Evolutionary conservation across 1,139 yeast genomes (phyloP).

Genomic region (Yamadazyma conglobata): DNA sequence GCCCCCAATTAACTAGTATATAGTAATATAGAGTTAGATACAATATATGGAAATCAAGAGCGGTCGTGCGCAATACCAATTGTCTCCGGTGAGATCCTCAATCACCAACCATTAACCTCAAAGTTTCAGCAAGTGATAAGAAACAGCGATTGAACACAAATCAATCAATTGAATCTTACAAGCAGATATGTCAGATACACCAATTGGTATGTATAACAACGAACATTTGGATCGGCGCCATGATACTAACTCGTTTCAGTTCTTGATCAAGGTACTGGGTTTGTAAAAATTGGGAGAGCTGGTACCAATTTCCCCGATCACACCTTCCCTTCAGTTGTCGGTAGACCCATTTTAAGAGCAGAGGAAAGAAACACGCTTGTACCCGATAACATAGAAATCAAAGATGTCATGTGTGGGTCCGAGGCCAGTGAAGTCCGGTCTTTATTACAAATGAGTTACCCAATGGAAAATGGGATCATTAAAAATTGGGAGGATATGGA

Average conservation of each 20-base stretch:
- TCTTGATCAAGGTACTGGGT: slow-evolving; percentile 99
- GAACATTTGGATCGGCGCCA: too few species aligned
- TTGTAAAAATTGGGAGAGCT: slow-evolving; percentile 90
- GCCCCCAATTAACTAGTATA: slow-evolving; percentile 7
- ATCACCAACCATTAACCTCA: background rate
- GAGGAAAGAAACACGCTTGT: slow-evolving; percentile 72
- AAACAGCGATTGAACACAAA: slow-evolving; percentile 4
- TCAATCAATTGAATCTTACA: slow-evolving; percentile 2
- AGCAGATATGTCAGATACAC: slow-evolving; percentile 41
- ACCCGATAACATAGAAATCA: slow-evolving; percentile 63
- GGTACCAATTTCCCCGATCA: slow-evolving; percentile 97
- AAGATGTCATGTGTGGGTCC: slow-evolving; percentile 96
- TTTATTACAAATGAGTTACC: slow-evolving; percentile 85
- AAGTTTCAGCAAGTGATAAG: slow-evolving; percentile 4
- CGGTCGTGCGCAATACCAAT: too few species aligned
- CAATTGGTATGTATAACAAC: slow-evolving; percentile 48
- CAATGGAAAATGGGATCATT: slow-evolving; percentile 98
- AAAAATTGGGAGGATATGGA: slow-evolving; percentile 99
- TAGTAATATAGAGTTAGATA: too few species aligned
- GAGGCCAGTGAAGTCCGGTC: slow-evolving; percentile 93
- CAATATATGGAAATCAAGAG: too few species aligned
- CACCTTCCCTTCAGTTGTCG: slow-evolving; percentile 98
- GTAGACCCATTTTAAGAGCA: slow-evolving; percentile 94
- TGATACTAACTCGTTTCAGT: slow-evolving; percentile 42
- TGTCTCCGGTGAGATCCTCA: background rate